Conservation (phyloP, 2,329 filamentous ascomycete genomes). For the Teratosphaeria viscida region DNA sequence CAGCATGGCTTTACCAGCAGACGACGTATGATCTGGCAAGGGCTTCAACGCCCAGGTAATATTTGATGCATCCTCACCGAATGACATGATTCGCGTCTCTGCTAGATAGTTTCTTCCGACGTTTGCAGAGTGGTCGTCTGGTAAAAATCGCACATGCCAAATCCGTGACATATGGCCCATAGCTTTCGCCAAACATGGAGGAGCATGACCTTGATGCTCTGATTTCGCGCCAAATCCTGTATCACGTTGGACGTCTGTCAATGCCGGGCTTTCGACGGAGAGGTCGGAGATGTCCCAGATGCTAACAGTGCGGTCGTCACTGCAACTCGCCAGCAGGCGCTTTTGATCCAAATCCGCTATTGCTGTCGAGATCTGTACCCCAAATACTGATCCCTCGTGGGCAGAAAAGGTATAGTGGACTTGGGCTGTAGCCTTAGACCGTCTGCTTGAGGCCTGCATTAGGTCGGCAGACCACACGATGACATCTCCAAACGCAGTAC, state of each 20-base stretch:
- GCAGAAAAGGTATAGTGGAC: slow-evolving; percentile 50
- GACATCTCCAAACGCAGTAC: slow-evolving; percentile 91
- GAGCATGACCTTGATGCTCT: slow-evolving; percentile 30
- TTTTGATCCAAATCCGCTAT: slow-evolving; percentile 20
- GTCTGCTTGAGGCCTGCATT: background rate
- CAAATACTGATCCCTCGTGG: slow-evolving; percentile 91
- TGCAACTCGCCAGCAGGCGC: slow-evolving; percentile 78
- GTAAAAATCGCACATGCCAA: slow-evolving; percentile 65
- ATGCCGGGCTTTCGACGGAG: slow-evolving; percentile 9
- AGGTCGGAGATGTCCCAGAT: slow-evolving; percentile 71
- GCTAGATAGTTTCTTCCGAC: background rate
- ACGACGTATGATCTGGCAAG: background rate
- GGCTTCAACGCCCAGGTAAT: slow-evolving; percentile 48
- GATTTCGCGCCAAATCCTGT: slow-evolving; percentile 34
- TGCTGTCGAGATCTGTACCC: slow-evolving; percentile 63
- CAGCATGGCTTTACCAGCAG: background rate
- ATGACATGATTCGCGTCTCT: slow-evolving; percentile 49
- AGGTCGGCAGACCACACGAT: slow-evolving; percentile 68
- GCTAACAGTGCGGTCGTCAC: slow-evolving; percentile 82
- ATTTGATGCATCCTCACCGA: slow-evolving; percentile 73
- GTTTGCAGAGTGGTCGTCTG: background rate
- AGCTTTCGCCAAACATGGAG: slow-evolving; percentile 48
- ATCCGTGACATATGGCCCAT: slow-evolving; percentile 88
- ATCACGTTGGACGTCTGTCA: slow-evolving; percentile 24
- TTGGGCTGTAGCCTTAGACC: slow-evolving; percentile 21